Percentiles rank a stretch among this genome's conserved stretches.
Conservation (phyloP, 176 grass and related monocot species). For the Themeda triandra region DNA sequence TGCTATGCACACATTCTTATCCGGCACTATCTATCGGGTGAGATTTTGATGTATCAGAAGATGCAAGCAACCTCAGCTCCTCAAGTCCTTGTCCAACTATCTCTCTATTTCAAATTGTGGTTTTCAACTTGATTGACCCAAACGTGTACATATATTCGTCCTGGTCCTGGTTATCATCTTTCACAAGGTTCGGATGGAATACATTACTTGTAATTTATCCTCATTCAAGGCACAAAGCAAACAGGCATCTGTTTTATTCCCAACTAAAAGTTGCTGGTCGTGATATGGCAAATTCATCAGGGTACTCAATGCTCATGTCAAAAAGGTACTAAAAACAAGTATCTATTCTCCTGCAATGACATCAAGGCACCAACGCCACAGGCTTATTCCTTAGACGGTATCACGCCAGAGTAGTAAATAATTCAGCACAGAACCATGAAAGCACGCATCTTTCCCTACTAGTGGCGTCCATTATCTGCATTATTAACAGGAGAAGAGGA, state of each 20-base stretch:
- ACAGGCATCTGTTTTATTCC: constrained; percentile 13
- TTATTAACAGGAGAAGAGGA: neutral
- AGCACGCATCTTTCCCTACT: neutral
- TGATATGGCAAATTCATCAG: neutral
- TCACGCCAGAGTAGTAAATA: neutral
- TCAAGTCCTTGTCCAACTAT: neutral
- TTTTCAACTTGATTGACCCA: constrained; percentile 4
- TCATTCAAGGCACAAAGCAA: constrained; percentile 16
- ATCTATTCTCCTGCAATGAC: constrained; percentile 2
- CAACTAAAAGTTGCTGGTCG: neutral
- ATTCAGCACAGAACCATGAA: constrained; percentile 1
- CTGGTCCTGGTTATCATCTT: neutral
- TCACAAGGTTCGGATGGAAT: constrained; percentile 3
- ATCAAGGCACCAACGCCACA: constrained; percentile 1
- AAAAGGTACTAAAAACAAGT: constrained; percentile 15
- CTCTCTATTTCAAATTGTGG: neutral
- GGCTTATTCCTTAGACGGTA: neutral
- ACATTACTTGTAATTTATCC: neutral
- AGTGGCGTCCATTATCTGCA: neutral
- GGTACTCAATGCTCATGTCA: neutral
- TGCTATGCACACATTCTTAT: neutral
- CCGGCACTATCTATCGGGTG: neutral
- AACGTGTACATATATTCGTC: constrained; percentile 5
- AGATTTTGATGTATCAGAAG: constrained; percentile 9
- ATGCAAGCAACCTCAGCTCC: constrained; percentile 1